A percentile compares a stretch with the other conserved stretches of the same genome.
Conservation (phyloP, 495 filamentous ascomycete genomes). For the Xylaria cubensis region DNA sequence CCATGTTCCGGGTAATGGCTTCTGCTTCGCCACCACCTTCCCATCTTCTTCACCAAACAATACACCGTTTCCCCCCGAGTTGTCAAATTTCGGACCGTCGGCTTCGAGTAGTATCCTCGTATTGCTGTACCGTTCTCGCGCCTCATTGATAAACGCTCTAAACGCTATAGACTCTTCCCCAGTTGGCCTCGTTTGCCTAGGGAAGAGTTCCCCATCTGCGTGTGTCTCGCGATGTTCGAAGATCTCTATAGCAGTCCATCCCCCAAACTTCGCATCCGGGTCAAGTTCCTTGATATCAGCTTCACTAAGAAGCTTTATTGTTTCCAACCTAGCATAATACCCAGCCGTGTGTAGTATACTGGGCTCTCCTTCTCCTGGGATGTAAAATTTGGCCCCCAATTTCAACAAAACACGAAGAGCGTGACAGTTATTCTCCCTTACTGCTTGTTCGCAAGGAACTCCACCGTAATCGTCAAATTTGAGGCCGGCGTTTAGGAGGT, state of each 20-base stretch:
- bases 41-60: not conserved
- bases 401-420: not conserved
- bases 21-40: not conserved
- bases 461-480: not conserved
- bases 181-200: not conserved
- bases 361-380: not conserved
- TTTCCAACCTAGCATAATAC: not conserved
- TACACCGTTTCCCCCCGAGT: not conserved
- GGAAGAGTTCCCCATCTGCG: not conserved
- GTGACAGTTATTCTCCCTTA: not conserved
- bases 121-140: not conserved
- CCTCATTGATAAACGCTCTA: not conserved
- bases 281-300: not conserved
- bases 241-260: constrained; percentile 1
- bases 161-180: not conserved
- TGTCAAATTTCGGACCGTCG: not conserved
- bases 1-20: not conserved
- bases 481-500: not conserved
- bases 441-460: not conserved
- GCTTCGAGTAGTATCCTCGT: not conserved
- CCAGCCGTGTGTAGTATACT: not conserved
- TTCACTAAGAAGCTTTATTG: not conserved
- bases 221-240: not conserved
- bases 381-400: not conserved
- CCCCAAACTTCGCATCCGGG: not conserved